Conservation (phyloP, 2,329 filamentous ascomycete species). For the Drechslerella dactyloides region DNA sequence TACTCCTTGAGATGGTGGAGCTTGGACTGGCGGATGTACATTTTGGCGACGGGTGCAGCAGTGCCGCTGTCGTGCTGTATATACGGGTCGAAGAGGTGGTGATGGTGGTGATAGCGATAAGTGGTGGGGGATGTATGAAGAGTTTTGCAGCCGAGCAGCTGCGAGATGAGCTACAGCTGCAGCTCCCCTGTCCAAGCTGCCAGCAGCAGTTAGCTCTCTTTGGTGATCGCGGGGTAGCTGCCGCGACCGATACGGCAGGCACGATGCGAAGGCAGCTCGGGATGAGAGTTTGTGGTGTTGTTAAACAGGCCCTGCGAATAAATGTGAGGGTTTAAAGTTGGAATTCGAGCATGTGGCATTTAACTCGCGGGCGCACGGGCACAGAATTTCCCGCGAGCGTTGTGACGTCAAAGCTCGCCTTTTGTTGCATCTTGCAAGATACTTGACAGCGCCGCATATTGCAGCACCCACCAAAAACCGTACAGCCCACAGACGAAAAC, state of each 20-base stretch:
- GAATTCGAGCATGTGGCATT: too few species aligned
- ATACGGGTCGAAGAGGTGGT: neutral
- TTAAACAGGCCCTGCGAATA: too few species aligned
- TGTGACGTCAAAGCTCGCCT: constrained; percentile 42
- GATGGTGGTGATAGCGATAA: constrained; percentile 13
- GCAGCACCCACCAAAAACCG: neutral
- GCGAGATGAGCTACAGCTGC: too few species aligned
- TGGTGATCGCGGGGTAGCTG: neutral
- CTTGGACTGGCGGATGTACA: constrained; percentile 91
- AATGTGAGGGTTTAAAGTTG: too few species aligned
- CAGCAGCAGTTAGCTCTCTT: neutral
- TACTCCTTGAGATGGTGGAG: constrained; percentile 89
- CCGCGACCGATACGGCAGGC: too few species aligned
- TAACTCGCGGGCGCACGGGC: too few species aligned
- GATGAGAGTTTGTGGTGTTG: too few species aligned
- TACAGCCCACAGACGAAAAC: constrained; percentile 12
- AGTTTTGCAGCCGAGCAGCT: neutral
- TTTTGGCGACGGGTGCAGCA: constrained; percentile 56
- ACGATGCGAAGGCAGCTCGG: too few species aligned
- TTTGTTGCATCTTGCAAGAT: too few species aligned
- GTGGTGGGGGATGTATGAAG: constrained; percentile 16
- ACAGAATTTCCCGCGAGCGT: too few species aligned
- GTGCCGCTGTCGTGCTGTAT: neutral
- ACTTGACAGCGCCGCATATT: too few species aligned
- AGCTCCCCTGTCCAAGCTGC: neutral